Conservation (phyloP, 108 stramenopile species). For the Skeletonema menzelii region DNA sequence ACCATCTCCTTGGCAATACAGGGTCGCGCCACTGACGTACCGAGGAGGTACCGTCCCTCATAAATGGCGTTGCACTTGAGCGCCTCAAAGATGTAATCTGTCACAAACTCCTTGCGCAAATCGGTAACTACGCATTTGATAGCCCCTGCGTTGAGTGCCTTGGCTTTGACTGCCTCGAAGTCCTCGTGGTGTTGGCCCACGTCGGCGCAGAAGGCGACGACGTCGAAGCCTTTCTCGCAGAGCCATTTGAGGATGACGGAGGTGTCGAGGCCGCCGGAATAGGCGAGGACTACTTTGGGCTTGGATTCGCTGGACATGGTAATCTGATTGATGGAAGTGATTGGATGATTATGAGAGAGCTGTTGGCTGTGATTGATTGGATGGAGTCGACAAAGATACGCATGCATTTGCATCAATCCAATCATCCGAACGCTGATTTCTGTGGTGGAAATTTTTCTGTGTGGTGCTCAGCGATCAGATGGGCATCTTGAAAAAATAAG, state of each 20-base stretch:
- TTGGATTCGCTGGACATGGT: conserved; percentile 58
- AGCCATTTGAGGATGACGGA: conserved; percentile 99
- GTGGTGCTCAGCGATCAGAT: no score
- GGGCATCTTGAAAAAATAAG: no score
- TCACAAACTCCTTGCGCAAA: conserved; percentile 95
- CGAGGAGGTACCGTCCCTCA: conserved; percentile 91
- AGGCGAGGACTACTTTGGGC: conserved; percentile 93
- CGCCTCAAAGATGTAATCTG: conserved; percentile 93
- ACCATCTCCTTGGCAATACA: conserved; percentile 99
- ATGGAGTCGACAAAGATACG: not conserved
- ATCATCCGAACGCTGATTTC: no score
- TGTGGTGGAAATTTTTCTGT: no score
- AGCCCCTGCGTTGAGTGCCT: conserved; percentile 87
- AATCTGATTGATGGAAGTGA: not conserved
- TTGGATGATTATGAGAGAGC: not conserved
- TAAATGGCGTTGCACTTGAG: conserved; percentile 96
- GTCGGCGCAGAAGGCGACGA: conserved; percentile 96
- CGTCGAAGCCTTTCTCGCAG: conserved; percentile 97
- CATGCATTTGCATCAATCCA: no score
- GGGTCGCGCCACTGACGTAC: conserved; percentile 97
- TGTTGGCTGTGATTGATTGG: not conserved
- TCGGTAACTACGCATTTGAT: conserved; percentile 91
- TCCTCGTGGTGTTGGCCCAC: conserved; percentile 92
- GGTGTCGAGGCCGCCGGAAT: conserved; percentile 98
- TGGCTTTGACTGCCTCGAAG: conserved; percentile 85